These are phyloP conservation scores for Durio zibethinus DNA, from an alignment of 345 rosid species.

Conservation along the genomic window DNA sequence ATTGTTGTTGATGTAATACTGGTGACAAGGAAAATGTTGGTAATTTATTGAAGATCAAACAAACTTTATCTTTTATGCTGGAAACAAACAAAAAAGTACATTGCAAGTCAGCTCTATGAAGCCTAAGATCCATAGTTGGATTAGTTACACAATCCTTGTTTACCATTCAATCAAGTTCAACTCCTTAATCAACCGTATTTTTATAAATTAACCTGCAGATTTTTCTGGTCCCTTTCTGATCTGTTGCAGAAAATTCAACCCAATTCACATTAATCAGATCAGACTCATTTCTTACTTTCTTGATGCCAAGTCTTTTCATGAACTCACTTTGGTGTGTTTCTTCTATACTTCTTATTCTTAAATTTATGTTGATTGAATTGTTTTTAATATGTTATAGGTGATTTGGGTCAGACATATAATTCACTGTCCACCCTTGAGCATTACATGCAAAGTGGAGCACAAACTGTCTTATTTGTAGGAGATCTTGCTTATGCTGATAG, in stretches of 20 bases:
- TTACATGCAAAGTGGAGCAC: constrained; percentile 79
- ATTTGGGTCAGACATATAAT: constrained; percentile 93
- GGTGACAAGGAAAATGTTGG: neutral
- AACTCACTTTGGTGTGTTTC: constrained; percentile 5
- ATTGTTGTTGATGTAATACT: neutral
- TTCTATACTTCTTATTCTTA: neutral
- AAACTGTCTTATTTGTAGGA: constrained; percentile 79
- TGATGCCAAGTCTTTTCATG: neutral
- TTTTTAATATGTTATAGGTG: constrained; percentile 53
- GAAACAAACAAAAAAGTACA: neutral
- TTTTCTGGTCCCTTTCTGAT: neutral
- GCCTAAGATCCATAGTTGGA: neutral
- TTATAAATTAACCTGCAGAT: neutral
- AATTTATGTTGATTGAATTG: neutral
- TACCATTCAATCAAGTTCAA: neutral
- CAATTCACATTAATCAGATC: neutral
- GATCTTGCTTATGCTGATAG: constrained; percentile 97
- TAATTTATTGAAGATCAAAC: neutral
- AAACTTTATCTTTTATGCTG: neutral
- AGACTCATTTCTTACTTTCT: neutral
- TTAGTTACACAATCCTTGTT: neutral
- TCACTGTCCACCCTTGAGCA: constrained; percentile 88
- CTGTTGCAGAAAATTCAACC: neutral
- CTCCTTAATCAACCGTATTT: neutral
- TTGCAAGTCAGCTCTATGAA: neutral